These are phyloP conservation scores for Mycena rosella DNA, from an alignment of 768 basidiomycete species.

Conservation along the genomic window DNA sequence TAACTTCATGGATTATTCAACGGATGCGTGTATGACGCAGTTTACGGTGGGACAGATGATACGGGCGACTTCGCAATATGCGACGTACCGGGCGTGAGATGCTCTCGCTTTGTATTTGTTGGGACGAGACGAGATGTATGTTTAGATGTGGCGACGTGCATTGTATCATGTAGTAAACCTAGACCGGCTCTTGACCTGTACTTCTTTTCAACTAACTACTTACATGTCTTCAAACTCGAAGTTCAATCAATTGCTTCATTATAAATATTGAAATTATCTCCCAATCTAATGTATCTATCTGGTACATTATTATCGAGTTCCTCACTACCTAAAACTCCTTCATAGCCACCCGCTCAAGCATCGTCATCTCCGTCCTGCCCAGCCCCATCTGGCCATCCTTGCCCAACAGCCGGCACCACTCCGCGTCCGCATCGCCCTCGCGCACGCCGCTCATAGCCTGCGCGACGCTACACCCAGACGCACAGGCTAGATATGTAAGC, in stretches of 20 bases:
- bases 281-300: too few relatives aligned
- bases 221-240: too few relatives aligned
- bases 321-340: too few relatives aligned
- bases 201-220: too few relatives aligned
- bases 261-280: too few relatives aligned
- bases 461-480: conserved; percentile 19
- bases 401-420: conserved; percentile 25
- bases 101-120: too few relatives aligned
- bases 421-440: conserved; percentile 22
- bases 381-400: conserved; percentile 17
- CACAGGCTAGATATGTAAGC: conserved; percentile 29
- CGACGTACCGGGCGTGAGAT: conserved; percentile 46
- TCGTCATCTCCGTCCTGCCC: conserved; percentile 3
- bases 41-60: conserved; percentile 48
- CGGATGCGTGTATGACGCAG: conserved; percentile 45
- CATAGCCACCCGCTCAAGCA: conserved; percentile 21
- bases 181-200: too few relatives aligned
- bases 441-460: conserved; percentile 27
- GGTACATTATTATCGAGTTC: too few relatives aligned
- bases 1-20: conserved; percentile 54
- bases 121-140: too few relatives aligned
- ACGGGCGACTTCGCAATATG: conserved; percentile 61
- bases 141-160: too few relatives aligned
- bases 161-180: too few relatives aligned
- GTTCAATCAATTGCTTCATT: too few relatives aligned